Evolutionary conservation across 1,284 basidiomycete species (phyloP).

Genomic region (Leccinum huronense): DNA sequence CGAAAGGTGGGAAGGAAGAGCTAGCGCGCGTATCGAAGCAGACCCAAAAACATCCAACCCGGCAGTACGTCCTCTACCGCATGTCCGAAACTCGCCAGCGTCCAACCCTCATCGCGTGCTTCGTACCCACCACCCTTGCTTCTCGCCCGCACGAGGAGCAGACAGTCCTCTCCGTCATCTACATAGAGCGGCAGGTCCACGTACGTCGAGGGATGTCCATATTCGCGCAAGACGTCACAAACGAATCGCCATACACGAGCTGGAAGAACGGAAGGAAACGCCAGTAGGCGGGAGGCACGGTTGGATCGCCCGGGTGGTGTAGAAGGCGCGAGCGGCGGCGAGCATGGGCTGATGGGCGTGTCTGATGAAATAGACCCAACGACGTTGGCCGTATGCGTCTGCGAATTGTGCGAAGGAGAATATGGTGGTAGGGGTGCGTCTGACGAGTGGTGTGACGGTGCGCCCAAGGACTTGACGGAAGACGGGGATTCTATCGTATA

Average conservation of each 20-base stretch:
- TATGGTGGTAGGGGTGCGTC: constrained; percentile 32
- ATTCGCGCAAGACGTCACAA: constrained; percentile 65
- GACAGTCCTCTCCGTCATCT: constrained; percentile 77
- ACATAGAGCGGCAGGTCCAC: constrained; percentile 69
- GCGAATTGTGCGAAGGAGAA: constrained; percentile 24
- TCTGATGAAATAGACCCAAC: constrained; percentile 16
- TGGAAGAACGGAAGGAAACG: constrained; percentile 73
- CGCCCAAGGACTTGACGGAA: constrained; percentile 37
- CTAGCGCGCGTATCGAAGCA: constrained; percentile 18
- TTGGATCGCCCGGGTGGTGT: constrained; percentile 64
- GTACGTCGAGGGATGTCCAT: constrained; percentile 71
- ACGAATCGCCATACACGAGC: constrained; percentile 56
- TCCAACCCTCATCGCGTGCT: constrained; percentile 65
- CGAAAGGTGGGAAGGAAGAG: constrained; percentile 7
- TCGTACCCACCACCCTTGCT: constrained; percentile 27
- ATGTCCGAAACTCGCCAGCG: constrained; percentile 64
- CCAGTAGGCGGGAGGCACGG: constrained; percentile 60
- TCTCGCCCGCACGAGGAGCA: constrained; percentile 59
- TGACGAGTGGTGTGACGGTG: constrained; percentile 30
- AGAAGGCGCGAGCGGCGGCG: constrained; percentile 50
- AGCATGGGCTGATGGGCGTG: constrained; percentile 39
- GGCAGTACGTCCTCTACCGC: constrained; percentile 45
- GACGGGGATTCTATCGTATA: constrained; percentile 84
- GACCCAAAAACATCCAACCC: constrained; percentile 8
- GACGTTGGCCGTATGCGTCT: constrained; percentile 17